Conservation (phyloP, 495 filamentous ascomycete genomes). For the Penicilliopsis zonata region DNA sequence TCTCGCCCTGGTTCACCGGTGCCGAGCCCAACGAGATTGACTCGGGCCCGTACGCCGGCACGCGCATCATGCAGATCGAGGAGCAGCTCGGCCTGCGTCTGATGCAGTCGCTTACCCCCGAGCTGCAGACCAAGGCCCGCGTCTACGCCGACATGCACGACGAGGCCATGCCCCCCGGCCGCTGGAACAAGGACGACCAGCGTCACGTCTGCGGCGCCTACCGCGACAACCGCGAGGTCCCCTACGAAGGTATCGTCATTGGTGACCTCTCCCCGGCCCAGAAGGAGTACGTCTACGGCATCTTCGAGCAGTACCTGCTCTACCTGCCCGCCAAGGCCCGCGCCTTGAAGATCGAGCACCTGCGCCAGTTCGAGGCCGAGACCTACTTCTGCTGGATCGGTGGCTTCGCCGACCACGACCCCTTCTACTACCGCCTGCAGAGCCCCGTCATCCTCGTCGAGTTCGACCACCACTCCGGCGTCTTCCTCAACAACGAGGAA, state of each 20-base stretch:
- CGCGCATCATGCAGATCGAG: conserved; percentile 52
- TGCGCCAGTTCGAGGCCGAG: conserved; percentile 42
- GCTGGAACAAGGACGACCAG: conserved; percentile 68
- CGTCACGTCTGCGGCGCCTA: conserved; percentile 63
- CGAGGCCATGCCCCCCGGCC: conserved; percentile 48
- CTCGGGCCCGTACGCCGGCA: conserved; percentile 44
- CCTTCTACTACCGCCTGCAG: conserved; percentile 69
- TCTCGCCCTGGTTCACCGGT: conserved; percentile 62
- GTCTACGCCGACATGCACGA: conserved; percentile 45
- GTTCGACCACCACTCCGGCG: conserved; percentile 72
- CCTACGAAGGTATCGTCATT: conserved; percentile 54
- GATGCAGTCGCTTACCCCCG: conserved; percentile 49
- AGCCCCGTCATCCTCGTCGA: conserved; percentile 60
- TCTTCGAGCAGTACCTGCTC: conserved; percentile 48
- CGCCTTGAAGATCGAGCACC: conserved; percentile 36
- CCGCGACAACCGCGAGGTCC: conserved; percentile 63
- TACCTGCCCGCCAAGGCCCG: conserved; percentile 47
- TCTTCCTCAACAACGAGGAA: conserved; percentile 60
- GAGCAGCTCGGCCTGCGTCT: conserved; percentile 48
- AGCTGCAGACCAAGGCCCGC: conserved; percentile 37
- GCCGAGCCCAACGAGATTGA: conserved; percentile 70
- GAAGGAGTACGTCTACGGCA: conserved; percentile 38
- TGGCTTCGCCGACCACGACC: conserved; percentile 47
- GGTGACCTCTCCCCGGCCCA: conserved; percentile 30
- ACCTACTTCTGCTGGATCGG: conserved; percentile 74